These are phyloP conservation scores for Lasiodiplodia gonubiensis DNA, from an alignment of 2,329 filamentous ascomycete genomes.

Conservation along the genomic window DNA sequence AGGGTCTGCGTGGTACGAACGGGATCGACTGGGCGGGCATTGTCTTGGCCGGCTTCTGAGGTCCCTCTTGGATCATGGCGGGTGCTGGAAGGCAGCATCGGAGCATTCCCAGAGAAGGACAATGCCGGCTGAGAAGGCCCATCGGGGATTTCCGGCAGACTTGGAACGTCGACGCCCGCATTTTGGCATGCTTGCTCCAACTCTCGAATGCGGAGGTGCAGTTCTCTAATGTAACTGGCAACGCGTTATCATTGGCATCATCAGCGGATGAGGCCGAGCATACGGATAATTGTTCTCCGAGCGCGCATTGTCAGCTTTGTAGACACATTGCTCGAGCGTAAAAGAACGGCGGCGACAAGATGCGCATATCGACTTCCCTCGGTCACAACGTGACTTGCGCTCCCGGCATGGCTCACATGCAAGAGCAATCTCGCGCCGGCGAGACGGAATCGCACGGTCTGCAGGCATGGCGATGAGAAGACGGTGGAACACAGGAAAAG, in stretches of 20 bases:
- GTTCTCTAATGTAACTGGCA: background rate
- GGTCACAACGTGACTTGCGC: background rate
- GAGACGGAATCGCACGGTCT: background rate
- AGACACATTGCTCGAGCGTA: background rate
- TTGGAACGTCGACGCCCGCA: background rate
- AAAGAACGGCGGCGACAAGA: background rate
- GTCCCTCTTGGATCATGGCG: background rate
- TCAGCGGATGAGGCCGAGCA: background rate
- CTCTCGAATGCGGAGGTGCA: background rate
- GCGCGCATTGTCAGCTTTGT: constrained; percentile 1
- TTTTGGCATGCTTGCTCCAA: background rate
- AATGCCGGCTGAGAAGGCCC: background rate
- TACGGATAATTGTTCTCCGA: background rate
- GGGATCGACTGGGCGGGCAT: background rate
- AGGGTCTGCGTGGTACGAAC: background rate
- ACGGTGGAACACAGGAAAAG: background rate
- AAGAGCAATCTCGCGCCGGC: background rate
- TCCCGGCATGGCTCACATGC: background rate
- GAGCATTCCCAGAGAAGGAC: background rate
- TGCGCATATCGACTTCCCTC: background rate
- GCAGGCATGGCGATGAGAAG: background rate
- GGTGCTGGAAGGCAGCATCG: background rate
- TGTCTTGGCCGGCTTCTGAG: background rate
- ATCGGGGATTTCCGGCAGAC: background rate
- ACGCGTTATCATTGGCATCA: background rate